These are phyloP conservation scores for Sisymbrium altissimum DNA, from an alignment of 345 rosid genomes.

Conservation along the genomic window DNA sequence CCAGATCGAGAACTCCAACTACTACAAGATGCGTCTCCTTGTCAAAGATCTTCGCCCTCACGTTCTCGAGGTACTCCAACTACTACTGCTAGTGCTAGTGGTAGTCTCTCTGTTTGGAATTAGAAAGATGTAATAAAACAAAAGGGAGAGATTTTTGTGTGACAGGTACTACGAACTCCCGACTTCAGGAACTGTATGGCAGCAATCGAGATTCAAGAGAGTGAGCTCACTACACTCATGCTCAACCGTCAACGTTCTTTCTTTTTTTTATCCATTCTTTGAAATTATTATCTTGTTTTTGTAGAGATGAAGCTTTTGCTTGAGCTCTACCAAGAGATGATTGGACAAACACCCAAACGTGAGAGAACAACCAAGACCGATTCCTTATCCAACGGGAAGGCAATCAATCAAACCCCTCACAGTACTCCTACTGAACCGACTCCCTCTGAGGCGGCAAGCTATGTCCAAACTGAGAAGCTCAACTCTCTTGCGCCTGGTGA, in stretches of 20 bases:
- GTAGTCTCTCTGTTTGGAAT: not conserved
- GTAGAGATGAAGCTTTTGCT: constrained; percentile 66
- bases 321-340: constrained; percentile 55
- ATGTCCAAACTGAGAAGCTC: not conserved
- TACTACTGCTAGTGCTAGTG: not conserved
- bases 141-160: not conserved
- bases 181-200: constrained; percentile 64
- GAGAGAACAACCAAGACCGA: constrained; percentile 36
- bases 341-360: constrained; percentile 39
- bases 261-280: too few relatives aligned
- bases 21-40: constrained; percentile 60
- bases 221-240: constrained; percentile 40
- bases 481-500: constrained; percentile 21
- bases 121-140: not conserved
- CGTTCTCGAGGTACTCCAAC: constrained; percentile 44
- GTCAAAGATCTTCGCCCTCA: constrained; percentile 63
- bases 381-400: constrained; percentile 42
- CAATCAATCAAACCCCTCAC: constrained; percentile 25
- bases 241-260: not conserved
- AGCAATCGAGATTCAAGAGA: constrained; percentile 60
- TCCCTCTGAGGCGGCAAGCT: constrained; percentile 30
- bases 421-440: constrained; percentile 16
- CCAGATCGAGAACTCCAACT: constrained; percentile 43
- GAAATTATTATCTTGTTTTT: constrained; percentile 17
- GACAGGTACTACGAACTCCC: constrained; percentile 54